Evolutionary conservation across 257 asterid genomes (phyloP), one percentile per base, ranked within the genome.

Genomic region (Fraxinus cuspidata): DNA sequence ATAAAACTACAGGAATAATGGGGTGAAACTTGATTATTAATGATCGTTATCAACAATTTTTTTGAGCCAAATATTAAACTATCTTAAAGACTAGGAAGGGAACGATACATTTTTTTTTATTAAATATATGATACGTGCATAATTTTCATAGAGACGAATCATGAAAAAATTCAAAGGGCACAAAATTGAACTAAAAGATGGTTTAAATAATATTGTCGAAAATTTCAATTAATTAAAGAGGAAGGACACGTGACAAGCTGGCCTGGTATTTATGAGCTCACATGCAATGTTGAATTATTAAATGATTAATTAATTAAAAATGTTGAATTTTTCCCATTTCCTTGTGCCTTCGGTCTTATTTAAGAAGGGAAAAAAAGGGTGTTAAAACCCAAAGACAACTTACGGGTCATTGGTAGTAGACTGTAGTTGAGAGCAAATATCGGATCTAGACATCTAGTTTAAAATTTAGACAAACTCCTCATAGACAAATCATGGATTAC

Each of bases 381-480:
- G 19, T 4, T 18, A 73, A 74, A 58, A 58, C 35, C 29, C 28
- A 32, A 3, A 70, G 64, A 42, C 67, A 29, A 29, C 65, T 68
- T 11, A 42, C 18, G 64, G 71, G 47, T 35, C 9, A 23, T 25
- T 42, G 74, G 69, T 71, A 21, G 72, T 53, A 35, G 81, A 71
- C 77, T 38, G 35, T 47, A 51, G 77, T 78, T 70, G 10, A 53
- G 77, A 78, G 81, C 64, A 27, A 78, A 78, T 78, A 5, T 70
- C 81, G 81, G 81, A 77, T 77, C 81, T 69, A 34, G 81, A 70
- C 32, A 29, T 29, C 32, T 31, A 25, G 67, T 7, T 23, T 23
- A 7, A 15, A 9, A n/a, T 23, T 6, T 15, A 23, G 23, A 32
- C 67, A 60, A 23, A 21, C 16, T 60, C 31, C 31, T 2, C 6